Base-by-base conservation (phyloP, 129 eudicot genomes). In the Smallanthus sonchifolius region DNA sequence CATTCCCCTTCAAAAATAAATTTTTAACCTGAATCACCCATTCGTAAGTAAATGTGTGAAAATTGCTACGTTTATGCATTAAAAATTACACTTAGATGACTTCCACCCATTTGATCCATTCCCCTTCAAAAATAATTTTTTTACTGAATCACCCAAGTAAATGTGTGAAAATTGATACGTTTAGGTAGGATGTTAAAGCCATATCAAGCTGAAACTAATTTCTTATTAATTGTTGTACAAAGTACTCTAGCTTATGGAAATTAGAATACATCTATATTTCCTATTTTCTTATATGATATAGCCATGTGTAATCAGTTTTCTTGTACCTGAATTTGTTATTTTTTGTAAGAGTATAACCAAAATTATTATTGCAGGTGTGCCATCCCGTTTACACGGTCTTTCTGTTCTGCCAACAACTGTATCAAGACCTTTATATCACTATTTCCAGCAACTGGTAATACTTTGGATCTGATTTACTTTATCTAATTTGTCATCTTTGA, bases 371-470 rank as follows among this genome's bases (percentile, higher is more conserved):
- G 76, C 91, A 89, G 98, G 90, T 56, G 81, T 87, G 72, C 70
- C 81, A 62, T 67, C 86, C 67, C 79, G 38, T 75, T 45, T 86
- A 60, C 81, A 74, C 35, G 74, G 81, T 59, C 84, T 74, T 44
- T 52, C 83, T 72, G 79, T 37, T 77, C 80, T 82, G 64, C 72
- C 71, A 76, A 75, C 85, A 19, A 75, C 79, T 54, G 54, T 68
- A 62, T 65, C 93, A 76, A 87, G 87, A 59, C 88, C 95, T 15
- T 66, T 86, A 32, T 80, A 80, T 74, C 82, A 60, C 38, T 89
- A 76, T 81, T 59, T 86, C 34, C 96, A 89, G 65, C 90, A 83
- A 63, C 30, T 85, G 89, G 97, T 92, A 89, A 87, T 62, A 63
- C 66, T 73, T 72, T 19, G 20, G 61, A 42, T 69, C 16, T 56